Percentiles rank a stretch among this genome's conserved stretches.
Evolutionary conservation across 2,329 filamentous ascomycete genomes (phyloP).

Genomic region (Passalora sequoiae): DNA sequence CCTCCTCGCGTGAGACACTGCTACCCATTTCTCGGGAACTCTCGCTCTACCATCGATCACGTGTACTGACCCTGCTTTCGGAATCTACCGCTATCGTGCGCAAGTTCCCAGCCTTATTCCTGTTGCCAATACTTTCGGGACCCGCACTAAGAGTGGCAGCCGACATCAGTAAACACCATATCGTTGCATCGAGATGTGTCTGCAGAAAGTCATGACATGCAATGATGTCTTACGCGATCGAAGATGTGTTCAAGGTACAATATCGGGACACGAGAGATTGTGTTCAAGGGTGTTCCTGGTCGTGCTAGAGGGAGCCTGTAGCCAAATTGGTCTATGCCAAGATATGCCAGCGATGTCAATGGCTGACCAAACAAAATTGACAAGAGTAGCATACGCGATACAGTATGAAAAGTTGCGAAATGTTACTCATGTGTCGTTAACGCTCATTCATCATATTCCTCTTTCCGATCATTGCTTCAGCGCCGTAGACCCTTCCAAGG

Average conservation of each 20-base stretch:
- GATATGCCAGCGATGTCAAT: not conserved
- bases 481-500: not conserved
- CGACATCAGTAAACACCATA: too few species aligned
- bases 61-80: not conserved
- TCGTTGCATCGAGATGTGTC: too few species aligned
- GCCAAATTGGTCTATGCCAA: not conserved
- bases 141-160: not conserved
- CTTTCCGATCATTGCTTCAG: not conserved
- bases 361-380: not conserved
- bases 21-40: constrained; percentile 2
- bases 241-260: constrained; percentile 1
- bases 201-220: too few species aligned
- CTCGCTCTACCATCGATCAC: too few species aligned
- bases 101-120: not conserved
- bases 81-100: not conserved
- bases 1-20: constrained; percentile 1
- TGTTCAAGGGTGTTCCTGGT: not conserved
- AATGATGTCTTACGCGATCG: not conserved
- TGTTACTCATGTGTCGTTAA: not conserved
- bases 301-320: not conserved
- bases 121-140: not conserved
- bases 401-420: not conserved
- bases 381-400: not conserved
- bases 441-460: not conserved
- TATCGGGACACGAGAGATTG: not conserved